Conservation (phyloP, 1,284 basidiomycete species). For the Rhodotorula glutinis region DNA sequence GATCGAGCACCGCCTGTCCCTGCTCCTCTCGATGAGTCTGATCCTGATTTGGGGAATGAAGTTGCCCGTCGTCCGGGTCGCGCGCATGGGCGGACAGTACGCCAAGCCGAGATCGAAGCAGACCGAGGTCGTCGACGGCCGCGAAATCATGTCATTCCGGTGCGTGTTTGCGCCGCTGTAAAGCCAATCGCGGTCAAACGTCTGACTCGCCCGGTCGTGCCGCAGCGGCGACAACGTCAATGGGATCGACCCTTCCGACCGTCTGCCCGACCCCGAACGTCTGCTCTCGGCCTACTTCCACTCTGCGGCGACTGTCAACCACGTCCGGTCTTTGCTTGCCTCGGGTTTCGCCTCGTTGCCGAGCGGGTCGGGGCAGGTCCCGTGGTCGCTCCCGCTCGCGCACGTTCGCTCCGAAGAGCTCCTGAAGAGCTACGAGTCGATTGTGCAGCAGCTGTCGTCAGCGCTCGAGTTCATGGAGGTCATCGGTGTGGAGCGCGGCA, state of each 20-base stretch:
- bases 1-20: slow-evolving; percentile 87
- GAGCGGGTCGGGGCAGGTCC: slow-evolving; percentile 59
- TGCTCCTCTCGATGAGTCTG: slow-evolving; percentile 91
- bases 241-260: slow-evolving; percentile 66
- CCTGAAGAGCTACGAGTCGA: slow-evolving; percentile 74
- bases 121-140: slow-evolving; percentile 59
- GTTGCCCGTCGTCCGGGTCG: slow-evolving; percentile 80
- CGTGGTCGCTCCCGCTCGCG: slow-evolving; percentile 83
- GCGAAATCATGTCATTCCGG: slow-evolving; percentile 67
- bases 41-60: slow-evolving; percentile 53
- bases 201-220: neutral
- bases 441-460: slow-evolving; percentile 79
- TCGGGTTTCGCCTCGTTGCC: slow-evolving; percentile 78
- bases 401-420: slow-evolving; percentile 82
- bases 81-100: slow-evolving; percentile 92
- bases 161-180: slow-evolving; percentile 46
- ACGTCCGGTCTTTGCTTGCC: slow-evolving; percentile 78
- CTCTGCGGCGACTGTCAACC: slow-evolving; percentile 87
- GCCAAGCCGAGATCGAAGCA: slow-evolving; percentile 89
- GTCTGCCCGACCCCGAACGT: slow-evolving; percentile 82
- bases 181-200: neutral
- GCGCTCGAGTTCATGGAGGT: slow-evolving; percentile 90
- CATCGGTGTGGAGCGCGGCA: slow-evolving; percentile 64
- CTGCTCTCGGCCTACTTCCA: slow-evolving; percentile 89
- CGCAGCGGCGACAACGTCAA: slow-evolving; percentile 93